Evolutionary conservation across 1,139 yeast species (phyloP).

Genomic region (Kluyveromyces marxianus): DNA sequence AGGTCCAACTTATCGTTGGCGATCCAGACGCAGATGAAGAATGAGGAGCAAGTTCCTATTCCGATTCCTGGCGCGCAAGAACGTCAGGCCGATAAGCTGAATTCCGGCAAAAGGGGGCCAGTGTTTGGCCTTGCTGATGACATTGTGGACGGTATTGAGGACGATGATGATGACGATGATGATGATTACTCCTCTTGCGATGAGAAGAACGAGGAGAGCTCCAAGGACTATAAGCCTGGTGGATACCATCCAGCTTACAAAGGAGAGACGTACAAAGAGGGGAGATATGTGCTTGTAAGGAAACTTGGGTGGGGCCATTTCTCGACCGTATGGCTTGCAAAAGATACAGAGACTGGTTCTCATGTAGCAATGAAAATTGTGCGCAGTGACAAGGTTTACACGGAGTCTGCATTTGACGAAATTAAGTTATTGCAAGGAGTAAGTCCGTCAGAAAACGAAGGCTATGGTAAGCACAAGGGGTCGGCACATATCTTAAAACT

Average conservation of each 20-base stretch:
- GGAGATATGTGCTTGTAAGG: conserved; percentile 52
- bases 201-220: conserved; percentile 55
- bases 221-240: conserved; percentile 60
- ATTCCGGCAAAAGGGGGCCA: no score
- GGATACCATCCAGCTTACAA: conserved; percentile 75
- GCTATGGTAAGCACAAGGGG: conserved; percentile 40
- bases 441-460: conserved; percentile 15
- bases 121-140: not conserved
- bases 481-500: conserved; percentile 57
- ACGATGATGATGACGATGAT: conserved; percentile 18
- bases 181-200: conserved; percentile 31
- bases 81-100: not conserved
- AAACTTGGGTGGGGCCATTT: conserved; percentile 82
- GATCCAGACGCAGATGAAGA: conserved; percentile 13
- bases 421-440: conserved; percentile 40
- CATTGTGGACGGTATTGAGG: conserved; percentile 8
- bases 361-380: conserved; percentile 78
- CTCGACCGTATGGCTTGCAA: conserved; percentile 73
- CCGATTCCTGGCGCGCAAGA: not conserved
- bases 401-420: conserved; percentile 74
- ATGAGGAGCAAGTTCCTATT: conserved; percentile 3
- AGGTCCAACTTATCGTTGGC: conserved; percentile 25
- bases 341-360: conserved; percentile 43
- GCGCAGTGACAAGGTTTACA: conserved; percentile 61
- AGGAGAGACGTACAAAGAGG: conserved; percentile 59